Conservation (phyloP, 345 rosid species). For the Eucalyptus grandis region DNA sequence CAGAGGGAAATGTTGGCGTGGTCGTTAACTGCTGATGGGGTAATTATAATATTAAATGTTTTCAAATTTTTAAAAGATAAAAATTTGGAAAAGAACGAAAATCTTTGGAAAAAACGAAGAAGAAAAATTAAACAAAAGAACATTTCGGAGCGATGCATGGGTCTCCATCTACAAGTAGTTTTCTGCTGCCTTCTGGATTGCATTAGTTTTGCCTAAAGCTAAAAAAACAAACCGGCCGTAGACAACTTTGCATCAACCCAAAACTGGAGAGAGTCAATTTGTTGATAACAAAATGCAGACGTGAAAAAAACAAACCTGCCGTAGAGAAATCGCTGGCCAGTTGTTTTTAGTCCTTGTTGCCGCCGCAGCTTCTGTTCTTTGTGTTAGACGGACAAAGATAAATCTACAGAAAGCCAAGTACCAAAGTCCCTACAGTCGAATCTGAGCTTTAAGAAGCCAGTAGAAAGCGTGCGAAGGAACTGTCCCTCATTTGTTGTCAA, state of each 20-base stretch:
- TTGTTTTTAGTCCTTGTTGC: rapidly evolving
- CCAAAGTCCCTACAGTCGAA: too few species aligned
- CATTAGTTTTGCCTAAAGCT: too few species aligned
- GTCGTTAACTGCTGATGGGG: neutral
- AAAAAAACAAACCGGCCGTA: too few species aligned
- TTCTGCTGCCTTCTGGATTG: too few species aligned
- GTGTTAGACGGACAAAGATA: neutral
- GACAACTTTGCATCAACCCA: neutral
- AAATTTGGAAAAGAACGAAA: neutral
- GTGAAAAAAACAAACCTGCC: neutral
- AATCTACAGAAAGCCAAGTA: neutral
- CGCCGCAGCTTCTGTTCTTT: neutral
- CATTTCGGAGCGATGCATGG: neutral
- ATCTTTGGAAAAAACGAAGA: too few species aligned
- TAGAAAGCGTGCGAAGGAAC: too few species aligned
- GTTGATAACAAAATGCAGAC: neutral
- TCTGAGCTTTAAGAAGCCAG: too few species aligned
- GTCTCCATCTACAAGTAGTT: neutral
- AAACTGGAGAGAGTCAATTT: neutral
- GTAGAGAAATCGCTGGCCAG: neutral
- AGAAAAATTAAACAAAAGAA: too few species aligned
- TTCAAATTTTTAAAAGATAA: too few species aligned
- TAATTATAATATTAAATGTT: too few species aligned
- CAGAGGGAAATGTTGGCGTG: neutral
- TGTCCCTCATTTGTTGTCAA: too few species aligned